phyloP scores from a whole-genome alignment of 805 yeast genomes.

The Metschnikowia corniflorae region DNA sequence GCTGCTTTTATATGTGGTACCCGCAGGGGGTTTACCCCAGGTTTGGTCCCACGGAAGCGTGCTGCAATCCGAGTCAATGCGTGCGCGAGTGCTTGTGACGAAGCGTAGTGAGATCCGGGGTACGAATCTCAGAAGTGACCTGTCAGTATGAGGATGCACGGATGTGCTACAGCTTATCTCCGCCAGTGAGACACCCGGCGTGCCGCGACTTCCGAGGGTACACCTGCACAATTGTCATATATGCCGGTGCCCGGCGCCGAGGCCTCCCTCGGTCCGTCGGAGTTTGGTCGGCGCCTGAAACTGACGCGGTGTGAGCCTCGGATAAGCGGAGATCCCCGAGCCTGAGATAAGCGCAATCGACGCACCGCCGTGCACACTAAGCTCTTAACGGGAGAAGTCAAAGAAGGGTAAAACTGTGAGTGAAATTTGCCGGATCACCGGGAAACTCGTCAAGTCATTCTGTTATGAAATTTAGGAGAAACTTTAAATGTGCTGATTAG shows the following conservation, averaged over 20 bases:
- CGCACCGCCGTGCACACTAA: too few relatives aligned
- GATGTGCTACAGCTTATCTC: conserved; percentile 9
- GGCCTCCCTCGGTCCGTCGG: conserved; percentile 13
- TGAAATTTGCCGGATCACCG: too few relatives aligned
- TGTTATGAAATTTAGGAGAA: too few relatives aligned
- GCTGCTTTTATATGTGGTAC: conserved; percentile 11
- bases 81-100: conserved; percentile 10
- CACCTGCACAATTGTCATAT: conserved; percentile 1
- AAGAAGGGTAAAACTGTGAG: too few relatives aligned
- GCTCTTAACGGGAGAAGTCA: too few relatives aligned
- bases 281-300: not conserved
- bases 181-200: conserved; percentile 4
- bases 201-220: conserved; percentile 4
- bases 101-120: conserved; percentile 5
- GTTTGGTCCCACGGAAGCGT: conserved; percentile 17
- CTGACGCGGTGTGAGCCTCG: conserved; percentile 2
- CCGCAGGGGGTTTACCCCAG: conserved; percentile 11
- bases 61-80: conserved; percentile 16
- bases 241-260: conserved; percentile 10
- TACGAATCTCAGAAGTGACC: not conserved
- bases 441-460: too few relatives aligned
- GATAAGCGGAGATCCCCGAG: conserved; percentile 9
- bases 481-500: too few relatives aligned
- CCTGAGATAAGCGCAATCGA: too few relatives aligned
- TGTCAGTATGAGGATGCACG: conserved; percentile 12